Evolutionary conservation across 225 moss, liverwort and hornwort genomes (phyloP).

Genomic region (Climacium dendroides): DNA sequence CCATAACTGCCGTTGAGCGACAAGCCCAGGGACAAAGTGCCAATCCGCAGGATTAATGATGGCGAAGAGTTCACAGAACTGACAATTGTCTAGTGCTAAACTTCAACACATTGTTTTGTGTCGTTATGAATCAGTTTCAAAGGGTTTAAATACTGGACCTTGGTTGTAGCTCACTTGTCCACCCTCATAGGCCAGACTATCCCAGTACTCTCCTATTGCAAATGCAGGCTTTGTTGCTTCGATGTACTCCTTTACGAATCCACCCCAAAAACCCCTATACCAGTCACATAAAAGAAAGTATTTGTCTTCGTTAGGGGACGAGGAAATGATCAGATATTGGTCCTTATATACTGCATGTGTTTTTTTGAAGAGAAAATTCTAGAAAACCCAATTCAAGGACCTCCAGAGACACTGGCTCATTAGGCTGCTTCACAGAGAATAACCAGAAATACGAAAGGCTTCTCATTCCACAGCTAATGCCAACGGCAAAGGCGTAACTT

Average conservation of each 20-base stretch:
- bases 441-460: not conserved
- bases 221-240: constrained; percentile 69
- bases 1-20: not conserved
- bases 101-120: not conserved
- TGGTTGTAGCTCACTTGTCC: constrained; percentile 85
- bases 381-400: not conserved
- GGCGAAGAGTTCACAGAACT: not conserved
- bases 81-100: not conserved
- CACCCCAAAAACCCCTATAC: constrained; percentile 84
- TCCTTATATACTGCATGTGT: not conserved
- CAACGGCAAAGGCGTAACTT: not conserved
- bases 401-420: not conserved
- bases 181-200: constrained; percentile 73
- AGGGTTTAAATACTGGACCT: constrained; percentile 10
- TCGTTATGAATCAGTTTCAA: not conserved
- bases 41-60: not conserved
- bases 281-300: not conserved
- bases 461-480: not conserved
- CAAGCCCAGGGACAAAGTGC: not conserved
- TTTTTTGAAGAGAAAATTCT: not conserved
- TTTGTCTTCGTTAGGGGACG: not conserved
- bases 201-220: constrained; percentile 86
- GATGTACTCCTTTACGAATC: constrained; percentile 77
- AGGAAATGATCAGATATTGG: not conserved
- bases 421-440: not conserved